Evolutionary conservation across 805 yeast genomes (phyloP).

Genomic region (Wickerhamiella parazyma): DNA sequence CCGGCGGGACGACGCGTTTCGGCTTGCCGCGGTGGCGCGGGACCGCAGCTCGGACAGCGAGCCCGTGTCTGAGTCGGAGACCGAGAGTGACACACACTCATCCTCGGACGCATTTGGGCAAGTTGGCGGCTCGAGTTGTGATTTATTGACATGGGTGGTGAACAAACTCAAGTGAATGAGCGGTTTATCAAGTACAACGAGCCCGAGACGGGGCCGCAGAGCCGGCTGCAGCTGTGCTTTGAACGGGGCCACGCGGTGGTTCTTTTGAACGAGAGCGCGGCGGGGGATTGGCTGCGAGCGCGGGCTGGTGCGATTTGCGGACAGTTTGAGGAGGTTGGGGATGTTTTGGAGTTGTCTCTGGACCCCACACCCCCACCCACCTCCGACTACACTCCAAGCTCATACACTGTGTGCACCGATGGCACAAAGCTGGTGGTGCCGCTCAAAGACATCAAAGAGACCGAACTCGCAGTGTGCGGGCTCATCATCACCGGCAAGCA

Average conservation of each 20-base stretch:
- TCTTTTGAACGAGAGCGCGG: conserved; percentile 5
- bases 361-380: background rate
- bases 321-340: background rate
- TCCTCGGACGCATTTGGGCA: background rate
- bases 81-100: background rate
- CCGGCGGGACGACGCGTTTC: conserved; percentile 11
- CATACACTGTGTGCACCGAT: conserved; percentile 7
- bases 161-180: background rate
- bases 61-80: background rate
- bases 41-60: background rate
- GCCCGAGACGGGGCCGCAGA: conserved; percentile 9
- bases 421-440: conserved; percentile 4
- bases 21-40: background rate
- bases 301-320: background rate
- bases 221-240: conserved; percentile 8
- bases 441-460: background rate
- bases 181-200: conserved; percentile 10
- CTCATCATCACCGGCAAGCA: conserved; percentile 17
- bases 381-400: conserved; percentile 6
- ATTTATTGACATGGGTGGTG: conserved; percentile 8
- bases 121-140: background rate
- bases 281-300: background rate
- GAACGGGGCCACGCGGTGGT: conserved; percentile 4
- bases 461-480: conserved; percentile 11
- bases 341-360: background rate